Evolutionary conservation across 140 eudicot species (phyloP), one percentile per base, ranked within the genome.

Genomic region (Anethum foeniculum): DNA sequence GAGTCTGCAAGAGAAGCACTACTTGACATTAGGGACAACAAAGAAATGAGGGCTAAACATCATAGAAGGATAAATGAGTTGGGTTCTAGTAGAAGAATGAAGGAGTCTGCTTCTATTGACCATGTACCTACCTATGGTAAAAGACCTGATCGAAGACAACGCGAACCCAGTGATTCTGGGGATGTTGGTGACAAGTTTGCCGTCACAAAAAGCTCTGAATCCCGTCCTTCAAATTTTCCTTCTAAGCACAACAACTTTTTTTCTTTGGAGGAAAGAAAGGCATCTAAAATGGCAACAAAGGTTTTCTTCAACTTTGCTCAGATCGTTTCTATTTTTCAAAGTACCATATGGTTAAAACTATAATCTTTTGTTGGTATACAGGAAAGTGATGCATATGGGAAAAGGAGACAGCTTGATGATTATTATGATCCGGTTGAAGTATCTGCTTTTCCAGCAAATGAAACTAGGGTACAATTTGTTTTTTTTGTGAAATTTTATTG

Each of bases 1-100:
- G 86, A 84, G 82, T 77, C 91, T 84, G 88, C 46, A 77, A 84
- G 87, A 80, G 91, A 84, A 77, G 49, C 78, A n/a, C 77, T 85
- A 25, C 80, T 75, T 81, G 92, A 81, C 75, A 69, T 87, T 56
- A 44, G 78, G 60, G 82, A 71, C 18, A 73, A 75, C 38, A 62
- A 84, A 68, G 85, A 83, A 49, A 81, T 84, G 51, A 86, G 79
- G 82, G 78, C 83, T 32, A 90, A 67, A 77, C 92, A 81, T 73
- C 87, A 82, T 67, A 88, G 76, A 82, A 82, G 54, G 84, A 84
- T 76, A 80, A 77, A 79, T 79, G 91, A 80, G 79, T 80, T 89
- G 58, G 75, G 76, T 62, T 73, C 88, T 75, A 78, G 82, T 68
- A 81, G 77, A 82, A 82, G 62, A 84, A 85, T 76, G 77, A 78